Evolutionary conservation across 306 rosid genomes (phyloP), one percentile per base, ranked within the genome.

Genomic region (Pterocarpus macrocarpus): DNA sequence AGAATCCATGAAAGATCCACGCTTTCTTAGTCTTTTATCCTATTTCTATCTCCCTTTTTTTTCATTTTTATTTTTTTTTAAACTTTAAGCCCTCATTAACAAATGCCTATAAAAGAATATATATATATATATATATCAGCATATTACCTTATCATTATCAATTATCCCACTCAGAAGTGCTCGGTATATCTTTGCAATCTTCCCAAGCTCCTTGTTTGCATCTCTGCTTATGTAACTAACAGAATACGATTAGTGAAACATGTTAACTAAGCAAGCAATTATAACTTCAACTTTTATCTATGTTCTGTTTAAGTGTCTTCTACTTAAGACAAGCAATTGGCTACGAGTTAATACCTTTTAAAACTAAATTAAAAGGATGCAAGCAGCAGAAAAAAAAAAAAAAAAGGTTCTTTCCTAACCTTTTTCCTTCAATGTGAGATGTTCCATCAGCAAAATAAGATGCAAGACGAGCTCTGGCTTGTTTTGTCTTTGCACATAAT

Each of bases 371-470:
- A 44, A 59, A 52, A 72, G 66, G 65, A 66, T 66, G 41, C 64
- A 65, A 77, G 41, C 22, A 77, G 28, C 28, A 22, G 28, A 2
- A 38, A 9, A 65, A 36, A 41, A 39, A n/a, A 57, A 75, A 47
- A 22, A 57, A 72, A 83, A 38, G 39, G 47, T 44, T 83, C 38
- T 77, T 76, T 74, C 76, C 84, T 36, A 73, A 95, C 99, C 97
- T 90, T 80, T 79, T 86, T 58, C 71, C 86, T 78, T 69, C 92
- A 73, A 93, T 16, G 47, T 73, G 79, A 70, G 92, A 88, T 80
- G 98, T 91, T 61, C 96, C 96, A 38, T 93, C 91, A 65, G 99
- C 98, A 89, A 95, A 93, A 86, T 86, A 91, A 68, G 94, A 86
- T 30, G 99, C 91, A 82, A 95, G 94, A 45, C 52, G 82, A 78